Conservation (phyloP, 305 asterid genomes). For the Salvia sclarea region DNA sequence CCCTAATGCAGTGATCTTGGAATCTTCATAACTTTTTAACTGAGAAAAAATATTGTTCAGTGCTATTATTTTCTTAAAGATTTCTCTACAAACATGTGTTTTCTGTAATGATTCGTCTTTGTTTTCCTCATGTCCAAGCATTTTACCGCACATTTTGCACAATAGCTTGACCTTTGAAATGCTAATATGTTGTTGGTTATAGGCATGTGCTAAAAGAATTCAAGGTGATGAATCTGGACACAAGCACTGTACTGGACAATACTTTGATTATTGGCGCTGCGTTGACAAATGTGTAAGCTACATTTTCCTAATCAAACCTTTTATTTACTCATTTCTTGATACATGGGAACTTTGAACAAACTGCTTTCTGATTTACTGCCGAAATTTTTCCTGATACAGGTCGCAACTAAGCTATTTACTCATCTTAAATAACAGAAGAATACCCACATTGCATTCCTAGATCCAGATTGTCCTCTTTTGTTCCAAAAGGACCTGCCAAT, state of each 20-base stretch:
- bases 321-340: not conserved
- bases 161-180: not conserved
- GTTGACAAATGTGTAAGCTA: slow-evolving; percentile 72
- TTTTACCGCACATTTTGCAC: not conserved
- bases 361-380: slow-evolving; percentile 19
- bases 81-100: not conserved
- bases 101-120: not conserved
- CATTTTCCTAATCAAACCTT: slow-evolving; percentile 1
- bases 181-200: slow-evolving; percentile 33
- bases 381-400: slow-evolving; percentile 47
- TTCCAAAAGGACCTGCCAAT: slow-evolving; percentile 14
- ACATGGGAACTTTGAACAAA: not conserved
- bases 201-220: slow-evolving; percentile 73
- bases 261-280: slow-evolving; percentile 75
- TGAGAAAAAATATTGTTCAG: not conserved
- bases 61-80: slow-evolving; percentile 2
- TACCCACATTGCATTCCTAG: slow-evolving; percentile 20
- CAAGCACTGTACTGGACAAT: slow-evolving; percentile 84
- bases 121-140: not conserved
- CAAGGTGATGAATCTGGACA: slow-evolving; percentile 68
- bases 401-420: slow-evolving; percentile 65
- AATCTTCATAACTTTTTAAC: not conserved
- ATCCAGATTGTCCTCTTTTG: slow-evolving; percentile 27
- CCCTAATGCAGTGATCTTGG: not conserved
- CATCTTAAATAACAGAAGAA: slow-evolving; percentile 54